Conservation (phyloP, 2,329 filamentous ascomycete species). For the Colletotrichum shisoi region DNA sequence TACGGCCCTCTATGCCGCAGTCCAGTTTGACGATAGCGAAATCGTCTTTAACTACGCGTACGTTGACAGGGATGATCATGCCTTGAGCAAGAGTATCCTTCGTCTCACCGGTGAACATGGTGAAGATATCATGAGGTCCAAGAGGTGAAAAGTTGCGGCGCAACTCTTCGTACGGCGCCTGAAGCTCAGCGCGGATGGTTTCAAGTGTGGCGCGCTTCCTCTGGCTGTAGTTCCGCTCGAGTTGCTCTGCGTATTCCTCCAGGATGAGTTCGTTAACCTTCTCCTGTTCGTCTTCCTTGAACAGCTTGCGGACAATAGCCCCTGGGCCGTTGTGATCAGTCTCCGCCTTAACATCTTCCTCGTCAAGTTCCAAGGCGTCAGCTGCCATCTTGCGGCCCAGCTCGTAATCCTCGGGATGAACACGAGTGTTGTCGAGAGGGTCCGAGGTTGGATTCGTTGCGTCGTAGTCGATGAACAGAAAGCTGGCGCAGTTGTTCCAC, state of each 20-base stretch:
- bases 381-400: constrained; percentile 98
- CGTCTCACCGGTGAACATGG: constrained; percentile 95
- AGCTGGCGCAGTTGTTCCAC: constrained; percentile 97
- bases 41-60: constrained; percentile 87
- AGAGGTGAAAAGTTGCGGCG: constrained; percentile 79
- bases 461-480: constrained; percentile 89
- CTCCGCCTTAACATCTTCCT: constrained; percentile 96
- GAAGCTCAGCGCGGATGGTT: constrained; percentile 91
- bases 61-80: constrained; percentile 91
- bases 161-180: constrained; percentile 92
- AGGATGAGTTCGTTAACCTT: constrained; percentile 95
- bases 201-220: constrained; percentile 95
- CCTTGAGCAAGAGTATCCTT: constrained; percentile 81
- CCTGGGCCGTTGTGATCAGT: constrained; percentile 87
- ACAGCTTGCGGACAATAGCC: constrained; percentile 92
- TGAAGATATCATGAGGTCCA: constrained; percentile 82
- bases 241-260: constrained; percentile 95
- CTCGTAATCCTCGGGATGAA: constrained; percentile 98
- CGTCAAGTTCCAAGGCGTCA: constrained; percentile 93
- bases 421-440: constrained; percentile 93
- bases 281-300: constrained; percentile 91
- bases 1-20: constrained; percentile 89
- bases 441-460: constrained; percentile 82
- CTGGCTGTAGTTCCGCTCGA: constrained; percentile 91
- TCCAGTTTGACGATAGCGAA: constrained; percentile 94